Conservation (phyloP, 176 grass and related monocot species). For the bread wheat (Triticum aestivum) region IWGSC_CS_RefSeq_v2.1 NC_057801.1:697669408-697669907, state of each 20-base stretch:
- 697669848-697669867: background rate
- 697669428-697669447: too few species aligned
- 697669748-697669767: background rate
- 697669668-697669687: background rate
- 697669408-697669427: background rate
- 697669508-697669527: background rate
- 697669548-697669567: background rate
- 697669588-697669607: background rate
- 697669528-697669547: background rate
- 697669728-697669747: background rate
- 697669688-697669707: background rate
- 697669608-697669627: background rate
- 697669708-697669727: slow-evolving; percentile 4
- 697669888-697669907: background rate
- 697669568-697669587: background rate
- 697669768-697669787: background rate
- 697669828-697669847: background rate
- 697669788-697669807: background rate
- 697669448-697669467: background rate
- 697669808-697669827: background rate
- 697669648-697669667: background rate
- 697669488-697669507: background rate
- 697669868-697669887: background rate
- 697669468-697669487: background rate
- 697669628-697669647: slow-evolving; percentile 19